phyloP scores from a whole-genome alignment of 192 early-diverging fungal species.

The Gonapodya prolifera region DNA sequence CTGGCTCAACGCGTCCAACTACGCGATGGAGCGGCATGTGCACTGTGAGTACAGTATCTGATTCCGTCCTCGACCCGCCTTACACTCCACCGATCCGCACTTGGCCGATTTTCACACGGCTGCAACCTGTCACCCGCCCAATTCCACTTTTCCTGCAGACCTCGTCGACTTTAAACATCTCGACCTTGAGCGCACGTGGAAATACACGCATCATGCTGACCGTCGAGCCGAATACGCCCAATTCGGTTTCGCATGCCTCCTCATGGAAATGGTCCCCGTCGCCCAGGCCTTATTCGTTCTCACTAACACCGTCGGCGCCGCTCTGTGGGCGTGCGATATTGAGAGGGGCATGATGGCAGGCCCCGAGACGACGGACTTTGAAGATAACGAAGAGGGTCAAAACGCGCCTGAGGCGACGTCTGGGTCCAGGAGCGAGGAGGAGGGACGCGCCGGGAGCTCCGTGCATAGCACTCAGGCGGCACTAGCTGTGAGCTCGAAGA shows the following conservation, averaged over 20 bases:
- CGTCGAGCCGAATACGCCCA: neutral
- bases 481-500: too few relatives aligned
- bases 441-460: too few relatives aligned
- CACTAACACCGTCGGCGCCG: conserved; percentile 54
- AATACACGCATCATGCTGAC: neutral
- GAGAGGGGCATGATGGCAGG: conserved; percentile 18
- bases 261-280: conserved; percentile 45
- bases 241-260: neutral
- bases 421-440: too few relatives aligned
- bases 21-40: neutral
- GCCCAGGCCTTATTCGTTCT: conserved; percentile 50
- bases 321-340: conserved; percentile 49
- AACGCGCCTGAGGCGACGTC: too few relatives aligned
- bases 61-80: too few relatives aligned
- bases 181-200: neutral
- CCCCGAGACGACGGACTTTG: neutral
- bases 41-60: too few relatives aligned
- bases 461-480: too few relatives aligned
- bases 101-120: too few relatives aligned
- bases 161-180: neutral
- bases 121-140: too few relatives aligned
- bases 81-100: too few relatives aligned
- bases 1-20: neutral
- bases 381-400: neutral
- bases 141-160: too few relatives aligned